Evolutionary conservation across 1,284 basidiomycete genomes (phyloP), one percentile per base, ranked within the genome.

Genomic region (Pseudozyma tsukubaensis): DNA sequence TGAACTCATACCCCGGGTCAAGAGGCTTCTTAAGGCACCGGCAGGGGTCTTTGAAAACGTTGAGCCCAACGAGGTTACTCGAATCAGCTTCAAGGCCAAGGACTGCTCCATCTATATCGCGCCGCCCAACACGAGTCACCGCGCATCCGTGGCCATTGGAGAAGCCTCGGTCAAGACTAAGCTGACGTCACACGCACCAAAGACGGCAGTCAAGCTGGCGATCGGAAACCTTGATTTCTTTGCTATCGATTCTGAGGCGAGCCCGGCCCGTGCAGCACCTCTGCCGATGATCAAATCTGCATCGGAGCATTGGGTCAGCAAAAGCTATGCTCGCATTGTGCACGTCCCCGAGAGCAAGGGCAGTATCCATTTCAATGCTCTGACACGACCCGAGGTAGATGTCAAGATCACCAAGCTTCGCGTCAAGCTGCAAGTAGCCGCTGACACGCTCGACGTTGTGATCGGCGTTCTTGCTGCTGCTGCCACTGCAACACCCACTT

Each of bases 31-130:
- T 34, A 94, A 94, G 83, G 89, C 94, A 21, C 96, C 96, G 13
- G 92, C 92, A 50, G 94, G 92, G 45, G 93, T 92, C 0, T 98
- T 99, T 82, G 94, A 97, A 83, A 89, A 94, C 48, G 94, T 97
- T 13, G 90, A 94, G 19, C 96, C 96, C 0, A 94, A 89, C 67
- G 95, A 98, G 83, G 87, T 92, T 35, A 97, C 94, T 1, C 87
- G 88, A 6, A 86, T 98, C 32, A 86, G 70, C 45, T 49, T 82
- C 49, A 72, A 70, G 40, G 44, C 70, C 11, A 57, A 58, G 21
- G 68, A 74, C 29, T 69, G 60, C 36, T 73, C 73, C 1, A 11
- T 79, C 5, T 37, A 55, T 21, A 44, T 78, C 1, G 59, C 72
- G 1, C 68, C 77, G 13, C 57, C 69, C 5, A 40, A 24, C 5